Evolutionary conservation across 495 filamentous ascomycete genomes (phyloP).

Genomic region (Immersiella caudata): DNA sequence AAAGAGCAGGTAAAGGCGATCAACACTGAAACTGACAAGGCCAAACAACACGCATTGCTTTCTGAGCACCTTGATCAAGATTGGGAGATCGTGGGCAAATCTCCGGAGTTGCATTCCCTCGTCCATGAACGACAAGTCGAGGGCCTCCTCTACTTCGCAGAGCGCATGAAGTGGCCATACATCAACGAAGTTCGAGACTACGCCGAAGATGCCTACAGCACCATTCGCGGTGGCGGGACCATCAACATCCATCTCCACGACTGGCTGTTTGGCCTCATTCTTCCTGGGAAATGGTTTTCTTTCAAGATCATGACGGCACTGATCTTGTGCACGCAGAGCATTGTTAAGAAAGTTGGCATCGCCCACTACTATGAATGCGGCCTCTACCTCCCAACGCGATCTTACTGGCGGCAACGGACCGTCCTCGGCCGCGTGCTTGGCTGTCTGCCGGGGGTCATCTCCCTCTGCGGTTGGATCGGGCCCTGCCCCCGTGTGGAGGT

Average conservation of each 20-base stretch:
- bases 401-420: slow-evolving; percentile 6
- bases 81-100: slow-evolving; percentile 5
- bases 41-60: neutral
- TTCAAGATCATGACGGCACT: slow-evolving; percentile 12
- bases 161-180: slow-evolving; percentile 13
- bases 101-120: slow-evolving; percentile 5
- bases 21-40: neutral
- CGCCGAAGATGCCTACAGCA: slow-evolving; percentile 10
- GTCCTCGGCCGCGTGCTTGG: slow-evolving; percentile 10
- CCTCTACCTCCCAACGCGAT: slow-evolving; percentile 2
- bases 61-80: slow-evolving; percentile 2
- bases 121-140: slow-evolving; percentile 10
- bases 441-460: slow-evolving; percentile 1
- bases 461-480: slow-evolving; percentile 15
- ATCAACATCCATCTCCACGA: slow-evolving; percentile 7
- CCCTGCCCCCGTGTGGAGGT: neutral
- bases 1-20: slow-evolving; percentile 4
- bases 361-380: slow-evolving; percentile 15
- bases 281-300: slow-evolving; percentile 6
- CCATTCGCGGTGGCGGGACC: slow-evolving; percentile 6
- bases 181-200: slow-evolving; percentile 11
- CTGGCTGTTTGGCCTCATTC: slow-evolving; percentile 5
- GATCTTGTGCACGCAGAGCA: slow-evolving; percentile 4
- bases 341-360: neutral
- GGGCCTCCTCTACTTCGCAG: slow-evolving; percentile 9